Evolutionary conservation across 225 moss, liverwort and hornwort species (phyloP), one percentile per base, ranked within the genome.

Genomic region (Polytrichum formosum): DNA sequence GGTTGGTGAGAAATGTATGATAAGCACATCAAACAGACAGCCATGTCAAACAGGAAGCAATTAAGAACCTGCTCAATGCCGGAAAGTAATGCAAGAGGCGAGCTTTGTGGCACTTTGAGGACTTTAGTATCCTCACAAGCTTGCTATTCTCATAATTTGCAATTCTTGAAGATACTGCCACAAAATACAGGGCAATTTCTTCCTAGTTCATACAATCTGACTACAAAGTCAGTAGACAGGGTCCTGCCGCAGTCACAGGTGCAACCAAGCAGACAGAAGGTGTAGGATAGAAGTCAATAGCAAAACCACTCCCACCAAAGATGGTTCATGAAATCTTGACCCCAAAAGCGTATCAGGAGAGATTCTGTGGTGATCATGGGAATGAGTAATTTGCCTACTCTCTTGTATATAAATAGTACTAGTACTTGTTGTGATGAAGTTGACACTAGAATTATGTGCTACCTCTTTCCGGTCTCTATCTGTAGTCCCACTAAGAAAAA

Each of bases 71-170:
- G 77, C 69, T 76, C 30, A 84, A 76, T 74, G 84, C 76, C 64
- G 97, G 94, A 71, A 91, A 92, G 71, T 97, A 97, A 82, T 94
- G 94, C 83, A 97, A 76, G 17, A 97, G 90, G 28, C 97, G 87
- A 63, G 89, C 97, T 77, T 97, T 97, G 79, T 97, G 97, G 69
- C 89, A 88, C 72, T 85, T 80, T 70, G 97, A 97, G 58, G 70
- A 84, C 59, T 78, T 75, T 64, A 97, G 79, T 77, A 89, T 88
- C 66, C 76, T 85, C 17, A 82, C 83, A 27, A 94, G 82, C 35
- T 83, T 85, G 56, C 84, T 83, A 68, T 79, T 72, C 63, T 81
- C 81, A 70, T 83, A 81, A 69, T 65, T 74, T n/a, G 63, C 29
- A 67, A 77, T 81, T 80, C 83, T 86, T 63, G 56, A 67, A 0